Evolutionary conservation across 1,139 yeast species (phyloP).

Genomic region (Pichia sp.): DNA sequence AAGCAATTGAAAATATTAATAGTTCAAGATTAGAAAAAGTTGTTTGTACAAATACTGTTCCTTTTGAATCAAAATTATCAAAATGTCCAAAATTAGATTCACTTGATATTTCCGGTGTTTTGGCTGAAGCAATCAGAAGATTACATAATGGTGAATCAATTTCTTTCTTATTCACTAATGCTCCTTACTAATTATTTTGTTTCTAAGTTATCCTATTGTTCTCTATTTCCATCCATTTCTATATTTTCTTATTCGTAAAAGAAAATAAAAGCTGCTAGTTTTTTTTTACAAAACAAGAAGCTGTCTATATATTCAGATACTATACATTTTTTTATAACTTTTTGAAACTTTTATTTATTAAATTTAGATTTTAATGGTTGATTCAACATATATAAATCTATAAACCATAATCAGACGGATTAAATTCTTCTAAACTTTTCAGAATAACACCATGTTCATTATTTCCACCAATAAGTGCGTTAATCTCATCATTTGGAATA

Average conservation of each 20-base stretch:
- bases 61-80: conserved; percentile 69
- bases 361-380: too few relatives aligned
- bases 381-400: conserved; percentile 2
- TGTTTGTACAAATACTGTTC: conserved; percentile 93
- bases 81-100: conserved; percentile 71
- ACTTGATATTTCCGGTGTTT: conserved; percentile 79
- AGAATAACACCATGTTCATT: conserved; percentile 51
- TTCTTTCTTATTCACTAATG: conserved; percentile 79
- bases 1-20: conserved; percentile 79
- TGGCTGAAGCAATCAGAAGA: conserved; percentile 96
- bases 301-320: background rate
- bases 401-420: conserved; percentile 42
- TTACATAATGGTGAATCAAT: conserved; percentile 96
- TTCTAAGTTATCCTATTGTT: background rate
- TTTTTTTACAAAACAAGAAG: background rate
- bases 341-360: background rate
- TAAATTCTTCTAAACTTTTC: conserved; percentile 47
- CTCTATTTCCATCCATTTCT: background rate
- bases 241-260: background rate
- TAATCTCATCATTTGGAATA: conserved; percentile 36
- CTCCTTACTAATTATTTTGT: conserved; percentile 36
- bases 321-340: background rate
- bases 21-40: conserved; percentile 70
- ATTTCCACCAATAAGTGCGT: conserved; percentile 35
- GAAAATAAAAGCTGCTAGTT: background rate